Conservation (phyloP, 2,329 filamentous ascomycete genomes). For the Aureobasidium sp. region DNA sequence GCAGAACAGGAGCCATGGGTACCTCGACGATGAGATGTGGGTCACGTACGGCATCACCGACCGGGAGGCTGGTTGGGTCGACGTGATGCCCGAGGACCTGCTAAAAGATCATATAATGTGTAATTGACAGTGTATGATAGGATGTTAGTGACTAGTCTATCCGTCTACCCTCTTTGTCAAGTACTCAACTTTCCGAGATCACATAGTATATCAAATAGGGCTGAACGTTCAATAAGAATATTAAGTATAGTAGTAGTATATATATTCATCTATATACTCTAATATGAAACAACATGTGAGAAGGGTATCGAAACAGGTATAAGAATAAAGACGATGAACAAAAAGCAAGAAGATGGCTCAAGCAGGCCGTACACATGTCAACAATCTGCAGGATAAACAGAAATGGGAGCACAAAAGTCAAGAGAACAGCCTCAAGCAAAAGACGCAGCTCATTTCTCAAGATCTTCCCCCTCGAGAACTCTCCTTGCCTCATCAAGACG, state of each 20-base stretch:
- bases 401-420: neutral
- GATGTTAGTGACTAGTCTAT: too few relatives aligned
- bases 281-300: neutral
- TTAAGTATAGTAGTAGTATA: too few relatives aligned
- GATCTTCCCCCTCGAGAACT: constrained; percentile 54
- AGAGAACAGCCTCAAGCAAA: neutral
- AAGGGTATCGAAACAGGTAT: neutral
- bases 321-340: neutral
- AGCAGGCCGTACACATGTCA: too few relatives aligned
- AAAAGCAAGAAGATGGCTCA: neutral
- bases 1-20: neutral
- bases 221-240: too few relatives aligned
- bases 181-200: too few relatives aligned
- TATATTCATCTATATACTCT: too few relatives aligned
- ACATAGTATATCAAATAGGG: too few relatives aligned
- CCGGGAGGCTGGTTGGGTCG: neutral
- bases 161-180: too few relatives aligned
- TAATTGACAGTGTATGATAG: neutral
- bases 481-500: constrained; percentile 68
- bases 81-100: neutral
- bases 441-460: neutral
- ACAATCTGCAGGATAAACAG: neutral
- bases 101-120: neutral
- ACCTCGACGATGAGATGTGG: neutral
- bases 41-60: neutral